A percentile compares a stretch with the other conserved stretches of the same genome.
These are phyloP conservation scores for Solanum pimpinellifolium DNA, from an alignment of 257 asterid genomes.

Conservation along the genomic window DNA sequence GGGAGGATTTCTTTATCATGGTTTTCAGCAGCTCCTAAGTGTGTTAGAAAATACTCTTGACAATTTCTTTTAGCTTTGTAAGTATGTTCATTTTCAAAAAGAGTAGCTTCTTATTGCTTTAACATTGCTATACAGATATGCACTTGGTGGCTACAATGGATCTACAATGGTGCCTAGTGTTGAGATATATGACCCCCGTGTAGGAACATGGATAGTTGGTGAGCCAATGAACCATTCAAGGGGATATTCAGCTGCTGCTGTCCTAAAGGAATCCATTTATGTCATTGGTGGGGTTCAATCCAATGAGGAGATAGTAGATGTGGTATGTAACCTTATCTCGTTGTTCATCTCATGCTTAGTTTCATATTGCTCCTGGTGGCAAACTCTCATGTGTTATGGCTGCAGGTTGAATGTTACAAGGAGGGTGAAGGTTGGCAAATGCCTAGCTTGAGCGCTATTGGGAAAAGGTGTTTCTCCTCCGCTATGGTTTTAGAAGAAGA, in stretches of 20 bases:
- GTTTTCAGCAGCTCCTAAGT: background rate
- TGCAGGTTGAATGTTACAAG: slow-evolving; percentile 65
- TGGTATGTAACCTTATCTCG: slow-evolving; percentile 20
- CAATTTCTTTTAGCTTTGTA: background rate
- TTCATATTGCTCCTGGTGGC: background rate
- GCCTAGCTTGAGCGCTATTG: slow-evolving; percentile 33
- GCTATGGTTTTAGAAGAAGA: slow-evolving; percentile 41
- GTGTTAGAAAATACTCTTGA: background rate
- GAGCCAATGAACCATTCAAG: slow-evolving; percentile 51
- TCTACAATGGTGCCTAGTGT: slow-evolving; percentile 33
- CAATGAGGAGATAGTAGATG: slow-evolving; percentile 22
- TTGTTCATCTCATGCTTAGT: background rate
- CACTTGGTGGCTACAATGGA: slow-evolving; percentile 70
- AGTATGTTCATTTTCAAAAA: background rate
- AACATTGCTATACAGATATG: slow-evolving; percentile 35
- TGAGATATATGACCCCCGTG: slow-evolving; percentile 72
- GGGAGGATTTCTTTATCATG: background rate
- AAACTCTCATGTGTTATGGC: background rate
- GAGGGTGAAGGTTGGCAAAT: slow-evolving; percentile 70
- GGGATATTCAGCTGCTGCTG: slow-evolving; percentile 56
- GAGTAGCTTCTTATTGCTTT: background rate
- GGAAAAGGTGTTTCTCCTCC: slow-evolving; percentile 53
- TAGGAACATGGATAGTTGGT: slow-evolving; percentile 45
- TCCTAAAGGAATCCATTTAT: slow-evolving; percentile 41
- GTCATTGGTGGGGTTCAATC: slow-evolving; percentile 53